phyloP scores from a whole-genome alignment of 148 eudicot species.

The Chenopodium formosanum region DNA sequence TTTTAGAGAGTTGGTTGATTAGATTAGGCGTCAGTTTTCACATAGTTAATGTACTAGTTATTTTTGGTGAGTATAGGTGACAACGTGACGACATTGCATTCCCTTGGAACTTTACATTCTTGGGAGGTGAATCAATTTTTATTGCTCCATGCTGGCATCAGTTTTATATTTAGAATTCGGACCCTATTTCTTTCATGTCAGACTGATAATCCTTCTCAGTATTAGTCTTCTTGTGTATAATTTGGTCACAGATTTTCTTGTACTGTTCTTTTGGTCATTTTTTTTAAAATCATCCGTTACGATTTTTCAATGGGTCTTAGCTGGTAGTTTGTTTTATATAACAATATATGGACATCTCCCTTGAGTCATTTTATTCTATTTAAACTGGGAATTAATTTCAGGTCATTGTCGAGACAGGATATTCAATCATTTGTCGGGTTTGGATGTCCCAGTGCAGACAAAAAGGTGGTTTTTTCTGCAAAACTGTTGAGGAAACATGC shows the following conservation, averaged over 20 bases:
- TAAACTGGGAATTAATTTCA: slow-evolving; percentile 51
- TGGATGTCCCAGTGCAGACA: slow-evolving; percentile 90
- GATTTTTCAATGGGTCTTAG: neutral
- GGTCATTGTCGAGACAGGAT: slow-evolving; percentile 90
- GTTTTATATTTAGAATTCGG: neutral
- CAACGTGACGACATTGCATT: neutral
- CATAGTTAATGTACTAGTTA: too few species aligned
- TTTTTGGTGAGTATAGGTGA: too few species aligned
- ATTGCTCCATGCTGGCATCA: neutral
- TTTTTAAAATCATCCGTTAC: neutral
- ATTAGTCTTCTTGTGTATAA: neutral
- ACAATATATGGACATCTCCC: slow-evolving; percentile 1
- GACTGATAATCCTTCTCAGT: neutral
- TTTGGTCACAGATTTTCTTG: neutral
- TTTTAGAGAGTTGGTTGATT: neutral
- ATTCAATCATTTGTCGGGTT: slow-evolving; percentile 85
- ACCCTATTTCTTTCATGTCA: neutral
- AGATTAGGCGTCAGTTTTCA: too few species aligned
- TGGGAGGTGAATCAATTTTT: neutral
- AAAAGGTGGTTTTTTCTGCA: slow-evolving; percentile 77
- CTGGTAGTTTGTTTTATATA: neutral
- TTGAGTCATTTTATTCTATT: slow-evolving; percentile 4
- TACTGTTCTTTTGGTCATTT: neutral
- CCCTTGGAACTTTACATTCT: neutral
- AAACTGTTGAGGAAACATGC: slow-evolving; percentile 80